Conservation (phyloP, 116 monocot genomes). For the Phalaenopsis hybrid region DNA sequence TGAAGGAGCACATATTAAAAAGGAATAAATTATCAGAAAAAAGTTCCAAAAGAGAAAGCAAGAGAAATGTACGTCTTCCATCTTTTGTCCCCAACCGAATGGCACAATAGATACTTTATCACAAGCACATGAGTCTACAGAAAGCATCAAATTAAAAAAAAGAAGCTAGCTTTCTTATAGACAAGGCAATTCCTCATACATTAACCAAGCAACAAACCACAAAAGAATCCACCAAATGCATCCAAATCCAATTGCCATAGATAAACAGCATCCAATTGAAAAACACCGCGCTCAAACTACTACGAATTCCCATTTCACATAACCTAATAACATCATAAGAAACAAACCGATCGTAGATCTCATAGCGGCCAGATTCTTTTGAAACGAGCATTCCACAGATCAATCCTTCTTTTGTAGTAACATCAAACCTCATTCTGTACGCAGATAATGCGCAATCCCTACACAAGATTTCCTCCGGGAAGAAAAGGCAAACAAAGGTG, state of each 20-base stretch:
- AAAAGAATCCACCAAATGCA: neutral
- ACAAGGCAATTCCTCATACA: neutral
- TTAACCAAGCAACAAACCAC: neutral
- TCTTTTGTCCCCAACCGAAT: no score
- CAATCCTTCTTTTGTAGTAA: neutral
- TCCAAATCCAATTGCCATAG: neutral
- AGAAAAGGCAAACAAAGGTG: neutral
- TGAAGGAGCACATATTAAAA: neutral
- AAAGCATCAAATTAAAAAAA: neutral
- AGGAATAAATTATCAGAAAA: neutral
- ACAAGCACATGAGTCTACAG: neutral
- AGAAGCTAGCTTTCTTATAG: neutral
- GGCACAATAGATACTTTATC: neutral
- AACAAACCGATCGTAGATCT: neutral
- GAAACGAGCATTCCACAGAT: neutral
- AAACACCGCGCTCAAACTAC: neutral
- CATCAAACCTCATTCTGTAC: neutral
- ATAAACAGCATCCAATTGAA: neutral
- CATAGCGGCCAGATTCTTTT: neutral
- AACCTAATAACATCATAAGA: neutral
- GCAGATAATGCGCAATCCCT: neutral
- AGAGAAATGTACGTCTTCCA: no score
- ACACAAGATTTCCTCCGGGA: neutral
- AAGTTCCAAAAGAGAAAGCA: no score
- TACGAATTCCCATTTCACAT: neutral